These are phyloP conservation scores for Ceratocystis colombiana DNA, from an alignment of 2,329 filamentous ascomycete genomes.

Conservation along the genomic window DNA sequence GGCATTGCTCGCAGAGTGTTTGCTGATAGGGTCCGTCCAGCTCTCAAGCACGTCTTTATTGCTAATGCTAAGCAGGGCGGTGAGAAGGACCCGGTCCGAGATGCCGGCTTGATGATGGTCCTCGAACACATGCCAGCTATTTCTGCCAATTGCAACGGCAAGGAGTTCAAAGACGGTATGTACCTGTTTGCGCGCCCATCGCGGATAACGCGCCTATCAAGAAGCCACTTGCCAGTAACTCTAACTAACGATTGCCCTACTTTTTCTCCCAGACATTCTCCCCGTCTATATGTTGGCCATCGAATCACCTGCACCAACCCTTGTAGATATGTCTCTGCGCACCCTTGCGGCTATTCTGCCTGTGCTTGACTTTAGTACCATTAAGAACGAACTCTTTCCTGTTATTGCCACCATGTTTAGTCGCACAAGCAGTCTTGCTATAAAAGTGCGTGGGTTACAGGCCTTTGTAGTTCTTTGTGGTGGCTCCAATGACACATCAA, in stretches of 20 bases:
- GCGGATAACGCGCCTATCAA: too few species aligned
- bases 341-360: constrained; percentile 72
- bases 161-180: constrained; percentile 87
- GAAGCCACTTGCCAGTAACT: background rate
- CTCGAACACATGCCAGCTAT: constrained; percentile 72
- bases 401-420: constrained; percentile 84
- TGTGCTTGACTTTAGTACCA: constrained; percentile 86
- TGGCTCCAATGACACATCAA: constrained; percentile 47
- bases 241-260: background rate
- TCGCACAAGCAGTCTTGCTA: constrained; percentile 83
- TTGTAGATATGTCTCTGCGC: constrained; percentile 76
- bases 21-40: constrained; percentile 75
- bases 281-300: constrained; percentile 76
- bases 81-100: constrained; percentile 72
- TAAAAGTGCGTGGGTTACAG: constrained; percentile 86
- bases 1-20: constrained; percentile 59
- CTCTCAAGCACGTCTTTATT: constrained; percentile 72
- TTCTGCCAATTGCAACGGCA: constrained; percentile 71
- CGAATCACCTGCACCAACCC: constrained; percentile 76
- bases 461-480: constrained; percentile 86
- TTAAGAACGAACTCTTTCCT: constrained; percentile 94
- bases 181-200: constrained; percentile 24
- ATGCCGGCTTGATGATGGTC: constrained; percentile 84
- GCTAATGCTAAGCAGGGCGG: constrained; percentile 46
- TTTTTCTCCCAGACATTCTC: constrained; percentile 55